Evolutionary conservation across 352 stramenopile genomes (phyloP).

Genomic region (Globisporangium radiosum): DNA sequence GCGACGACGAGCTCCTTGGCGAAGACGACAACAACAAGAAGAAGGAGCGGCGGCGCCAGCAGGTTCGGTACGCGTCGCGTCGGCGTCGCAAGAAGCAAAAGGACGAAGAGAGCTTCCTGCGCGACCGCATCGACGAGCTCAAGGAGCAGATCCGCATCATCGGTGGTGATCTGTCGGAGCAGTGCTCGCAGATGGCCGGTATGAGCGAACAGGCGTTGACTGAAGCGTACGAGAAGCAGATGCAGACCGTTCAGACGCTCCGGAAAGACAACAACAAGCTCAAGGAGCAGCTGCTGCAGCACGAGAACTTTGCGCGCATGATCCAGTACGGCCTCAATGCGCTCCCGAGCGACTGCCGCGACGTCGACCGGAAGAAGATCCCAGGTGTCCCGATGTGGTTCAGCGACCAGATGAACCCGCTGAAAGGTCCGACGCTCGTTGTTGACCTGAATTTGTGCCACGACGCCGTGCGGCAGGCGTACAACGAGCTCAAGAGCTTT

Average conservation of each 20-base stretch:
- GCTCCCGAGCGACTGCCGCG: slow-evolving; percentile 65
- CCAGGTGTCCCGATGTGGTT: slow-evolving; percentile 67
- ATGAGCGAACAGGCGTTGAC: slow-evolving; percentile 78
- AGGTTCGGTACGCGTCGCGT: slow-evolving; percentile 74
- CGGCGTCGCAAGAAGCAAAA: slow-evolving; percentile 81
- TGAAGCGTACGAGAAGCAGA: slow-evolving; percentile 79
- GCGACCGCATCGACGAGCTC: slow-evolving; percentile 74
- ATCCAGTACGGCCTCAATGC: slow-evolving; percentile 80
- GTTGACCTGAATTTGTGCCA: slow-evolving; percentile 74
- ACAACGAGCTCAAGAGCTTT: slow-evolving; percentile 74
- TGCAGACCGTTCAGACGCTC: slow-evolving; percentile 70
- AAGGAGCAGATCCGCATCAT: slow-evolving; percentile 85
- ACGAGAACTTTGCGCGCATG: slow-evolving; percentile 82
- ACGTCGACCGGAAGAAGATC: slow-evolving; percentile 77
- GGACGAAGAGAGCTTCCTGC: slow-evolving; percentile 75
- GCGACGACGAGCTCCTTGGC: slow-evolving; percentile 43
- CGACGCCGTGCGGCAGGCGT: slow-evolving; percentile 69
- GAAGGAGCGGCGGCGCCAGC: slow-evolving; percentile 70
- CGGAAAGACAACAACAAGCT: slow-evolving; percentile 82
- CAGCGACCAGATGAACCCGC: slow-evolving; percentile 73
- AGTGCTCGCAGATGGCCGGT: slow-evolving; percentile 73
- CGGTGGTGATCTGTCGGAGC: slow-evolving; percentile 61
- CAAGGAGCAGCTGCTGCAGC: slow-evolving; percentile 73
- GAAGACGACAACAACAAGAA: slow-evolving; percentile 69
- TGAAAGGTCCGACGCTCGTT: slow-evolving; percentile 68